Percentiles rank a stretch among this genome's conserved stretches.
phyloP scores from a whole-genome alignment of 148 eudicot species.

The Rhododendron ovatum region DNA sequence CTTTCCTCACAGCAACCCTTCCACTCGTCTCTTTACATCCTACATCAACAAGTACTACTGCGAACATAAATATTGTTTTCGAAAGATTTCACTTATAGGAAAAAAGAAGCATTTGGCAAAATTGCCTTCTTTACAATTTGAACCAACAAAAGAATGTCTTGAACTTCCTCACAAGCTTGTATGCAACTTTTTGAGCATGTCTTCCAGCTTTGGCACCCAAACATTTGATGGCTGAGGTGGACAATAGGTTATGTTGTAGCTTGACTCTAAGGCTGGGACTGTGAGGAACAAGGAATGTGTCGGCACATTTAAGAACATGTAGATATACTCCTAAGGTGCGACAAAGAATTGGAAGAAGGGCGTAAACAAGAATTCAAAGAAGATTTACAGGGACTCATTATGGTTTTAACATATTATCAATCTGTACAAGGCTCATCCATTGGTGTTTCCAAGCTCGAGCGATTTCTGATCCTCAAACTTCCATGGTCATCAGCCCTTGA shows the following conservation, averaged over 20 bases:
- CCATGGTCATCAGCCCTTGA: slow-evolving; percentile 37
- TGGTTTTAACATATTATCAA: not conserved
- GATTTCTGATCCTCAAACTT: slow-evolving; percentile 3
- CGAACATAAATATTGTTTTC: not conserved
- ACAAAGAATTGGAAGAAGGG: not conserved
- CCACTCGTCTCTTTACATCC: not conserved
- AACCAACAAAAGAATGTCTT: slow-evolving; percentile 1
- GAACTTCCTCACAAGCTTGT: not conserved
- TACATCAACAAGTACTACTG: not conserved
- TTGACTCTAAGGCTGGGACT: not conserved
- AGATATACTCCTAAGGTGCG: not conserved
- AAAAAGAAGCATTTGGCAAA: not conserved
- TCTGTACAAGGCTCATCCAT: not conserved
- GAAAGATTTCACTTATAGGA: not conserved
- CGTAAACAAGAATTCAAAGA: not conserved
- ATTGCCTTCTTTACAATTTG: not conserved
- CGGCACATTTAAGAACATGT: not conserved
- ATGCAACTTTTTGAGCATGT: not conserved
- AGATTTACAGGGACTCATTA: not conserved
- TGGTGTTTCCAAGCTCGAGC: not conserved
- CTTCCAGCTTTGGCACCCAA: not conserved
- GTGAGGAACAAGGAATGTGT: not conserved
- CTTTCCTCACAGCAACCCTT: not conserved
- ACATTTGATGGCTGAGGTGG: not conserved
- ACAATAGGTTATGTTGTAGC: not conserved